These are phyloP conservation scores for Fusarium camptoceras DNA, from an alignment of 2,329 filamentous ascomycete species.

Conservation along the genomic window DNA sequence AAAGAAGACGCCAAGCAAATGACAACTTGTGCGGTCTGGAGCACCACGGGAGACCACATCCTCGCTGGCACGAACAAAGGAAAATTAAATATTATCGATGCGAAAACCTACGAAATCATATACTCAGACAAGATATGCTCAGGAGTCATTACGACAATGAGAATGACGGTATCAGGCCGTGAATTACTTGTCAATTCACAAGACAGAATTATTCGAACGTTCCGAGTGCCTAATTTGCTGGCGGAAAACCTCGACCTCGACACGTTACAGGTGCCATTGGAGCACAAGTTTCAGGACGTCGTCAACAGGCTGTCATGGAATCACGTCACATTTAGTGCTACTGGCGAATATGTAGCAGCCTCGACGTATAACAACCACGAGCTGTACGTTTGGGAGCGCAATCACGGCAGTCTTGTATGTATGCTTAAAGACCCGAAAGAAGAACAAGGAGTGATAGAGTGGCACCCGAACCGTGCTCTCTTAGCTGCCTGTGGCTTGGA, in stretches of 20 bases:
- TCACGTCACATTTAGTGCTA: slow-evolving; percentile 93
- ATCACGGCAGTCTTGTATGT: slow-evolving; percentile 91
- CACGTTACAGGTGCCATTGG: slow-evolving; percentile 87
- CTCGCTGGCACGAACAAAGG: slow-evolving; percentile 95
- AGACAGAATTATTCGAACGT: slow-evolving; percentile 93
- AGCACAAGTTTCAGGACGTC: slow-evolving; percentile 98
- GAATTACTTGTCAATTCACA: slow-evolving; percentile 93
- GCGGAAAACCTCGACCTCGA: slow-evolving; percentile 79
- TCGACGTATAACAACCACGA: slow-evolving; percentile 99
- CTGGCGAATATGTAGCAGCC: slow-evolving; percentile 94
- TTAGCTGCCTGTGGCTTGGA: slow-evolving; percentile 93
- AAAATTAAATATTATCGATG: slow-evolving; percentile 94
- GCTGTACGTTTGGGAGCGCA: slow-evolving; percentile 97
- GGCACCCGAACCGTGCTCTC: slow-evolving; percentile 90
- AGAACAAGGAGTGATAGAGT: slow-evolving; percentile 95
- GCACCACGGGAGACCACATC: slow-evolving; percentile 85
- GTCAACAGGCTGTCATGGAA: slow-evolving; percentile 97
- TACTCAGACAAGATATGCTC: slow-evolving; percentile 90
- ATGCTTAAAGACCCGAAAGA: slow-evolving; percentile 98
- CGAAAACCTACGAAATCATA: slow-evolving; percentile 81
- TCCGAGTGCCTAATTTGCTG: slow-evolving; percentile 84
- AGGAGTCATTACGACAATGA: slow-evolving; percentile 88
- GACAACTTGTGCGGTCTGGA: slow-evolving; percentile 93
- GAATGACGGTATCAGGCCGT: slow-evolving; percentile 83
- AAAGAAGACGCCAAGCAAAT: slow-evolving; percentile 95